Conservation (phyloP, 257 asterid genomes). For the Solanum corneliomulleri region DNA sequence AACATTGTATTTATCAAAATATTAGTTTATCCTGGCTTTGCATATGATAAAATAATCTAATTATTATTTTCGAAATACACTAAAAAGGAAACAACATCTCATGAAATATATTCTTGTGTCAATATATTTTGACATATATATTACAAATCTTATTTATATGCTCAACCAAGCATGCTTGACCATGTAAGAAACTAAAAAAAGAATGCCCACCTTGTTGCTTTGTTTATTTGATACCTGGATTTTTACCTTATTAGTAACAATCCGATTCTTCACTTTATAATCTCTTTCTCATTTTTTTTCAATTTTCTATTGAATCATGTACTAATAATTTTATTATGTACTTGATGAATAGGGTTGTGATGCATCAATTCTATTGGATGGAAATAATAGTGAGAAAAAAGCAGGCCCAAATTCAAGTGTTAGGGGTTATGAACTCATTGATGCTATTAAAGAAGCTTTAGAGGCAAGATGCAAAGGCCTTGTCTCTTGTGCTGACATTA, state of each 20-base stretch:
- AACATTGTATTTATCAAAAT: neutral
- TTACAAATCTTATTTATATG: neutral
- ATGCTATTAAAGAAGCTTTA: conserved; percentile 28
- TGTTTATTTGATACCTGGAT: neutral
- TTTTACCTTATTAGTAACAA: no score
- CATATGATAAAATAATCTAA: rapidly evolving
- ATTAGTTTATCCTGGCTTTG: rapidly evolving
- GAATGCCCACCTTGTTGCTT: neutral
- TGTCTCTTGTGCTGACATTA: conserved; percentile 66
- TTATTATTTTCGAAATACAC: neutral
- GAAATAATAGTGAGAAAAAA: conserved; percentile 29
- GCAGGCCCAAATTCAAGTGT: conserved; percentile 36
- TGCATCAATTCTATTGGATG: conserved; percentile 51
- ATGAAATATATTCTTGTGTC: neutral
- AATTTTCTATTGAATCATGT: no score
- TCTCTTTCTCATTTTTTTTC: no score
- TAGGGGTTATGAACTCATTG: conserved; percentile 45
- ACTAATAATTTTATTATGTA: neutral
- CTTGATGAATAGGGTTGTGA: conserved; percentile 37
- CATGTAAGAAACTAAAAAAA: neutral
- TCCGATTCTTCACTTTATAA: neutral
- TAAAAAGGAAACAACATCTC: neutral
- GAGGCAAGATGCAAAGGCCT: conserved; percentile 31
- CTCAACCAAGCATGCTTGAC: neutral
- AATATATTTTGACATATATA: neutral